phyloP scores from a whole-genome alignment of 176 grass and related monocot species.

The Hyparrhenia diplandra region DNA sequence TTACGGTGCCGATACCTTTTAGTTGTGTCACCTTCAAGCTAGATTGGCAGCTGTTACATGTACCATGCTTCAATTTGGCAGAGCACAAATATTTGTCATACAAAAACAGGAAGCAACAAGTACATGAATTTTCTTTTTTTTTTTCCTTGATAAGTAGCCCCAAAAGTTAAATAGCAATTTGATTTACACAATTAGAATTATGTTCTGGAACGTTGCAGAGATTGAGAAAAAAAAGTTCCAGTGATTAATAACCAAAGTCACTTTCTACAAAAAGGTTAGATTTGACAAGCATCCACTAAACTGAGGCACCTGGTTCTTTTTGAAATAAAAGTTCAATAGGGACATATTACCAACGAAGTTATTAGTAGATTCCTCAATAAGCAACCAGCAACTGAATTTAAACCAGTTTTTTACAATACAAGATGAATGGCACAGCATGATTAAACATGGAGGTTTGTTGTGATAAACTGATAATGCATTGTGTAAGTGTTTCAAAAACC shows the following conservation, averaged over 20 bases:
- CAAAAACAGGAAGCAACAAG: not conserved
- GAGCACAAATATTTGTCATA: not conserved
- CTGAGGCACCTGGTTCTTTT: not conserved
- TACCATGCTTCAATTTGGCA: not conserved
- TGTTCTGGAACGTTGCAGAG: not conserved
- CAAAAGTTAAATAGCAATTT: no score
- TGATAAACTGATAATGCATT: not conserved
- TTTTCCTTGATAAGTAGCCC: not conserved
- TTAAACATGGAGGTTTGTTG: not conserved
- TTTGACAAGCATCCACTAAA: constrained; percentile 23
- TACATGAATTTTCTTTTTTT: not conserved
- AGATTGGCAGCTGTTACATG: not conserved
- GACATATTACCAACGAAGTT: constrained; percentile 8
- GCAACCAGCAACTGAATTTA: not conserved
- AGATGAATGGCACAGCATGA: not conserved
- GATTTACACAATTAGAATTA: not conserved
- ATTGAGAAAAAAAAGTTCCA: no score
- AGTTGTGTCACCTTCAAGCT: not conserved
- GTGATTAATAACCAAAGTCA: constrained; percentile 4
- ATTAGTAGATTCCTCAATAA: not conserved
- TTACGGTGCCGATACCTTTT: not conserved
- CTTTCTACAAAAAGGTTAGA: not conserved
- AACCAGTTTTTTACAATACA: not conserved
- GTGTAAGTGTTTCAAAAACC: not conserved
- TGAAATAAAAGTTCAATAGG: not conserved